Evolutionary conservation across 2,329 filamentous ascomycete genomes (phyloP), one percentile per base, ranked within the genome.

Genomic region (Ceratocystis huliohia): DNA sequence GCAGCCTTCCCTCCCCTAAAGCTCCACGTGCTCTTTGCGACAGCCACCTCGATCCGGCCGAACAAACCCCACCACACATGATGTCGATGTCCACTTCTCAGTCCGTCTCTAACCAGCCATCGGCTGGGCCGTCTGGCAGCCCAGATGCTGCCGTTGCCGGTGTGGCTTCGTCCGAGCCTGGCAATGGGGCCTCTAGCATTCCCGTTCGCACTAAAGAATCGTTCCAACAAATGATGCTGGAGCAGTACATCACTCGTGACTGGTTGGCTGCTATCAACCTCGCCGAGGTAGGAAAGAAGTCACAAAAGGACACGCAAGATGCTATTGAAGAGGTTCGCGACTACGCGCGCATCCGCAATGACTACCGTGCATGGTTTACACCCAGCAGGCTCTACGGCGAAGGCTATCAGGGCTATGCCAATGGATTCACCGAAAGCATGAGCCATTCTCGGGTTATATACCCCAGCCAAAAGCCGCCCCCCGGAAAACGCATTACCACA

Each of bases 391-490:
- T 85, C 69, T 91, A 80, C 77, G 88, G 80, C 75, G 84, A 80
- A 71, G 94, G 94, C 65, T 99, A 96, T 74, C 86, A 84, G 73
- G 93, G 92, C 57, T 96, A 88, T 73, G 93, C 89, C 70, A 97
- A 97, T 78, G 88, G 88, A 69, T 81, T 85, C 71, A 96, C 93
- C 37, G 91, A 92, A 72, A 79, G 80, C 68, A 80, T 86, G 67
- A 81, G 81, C 61, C 86, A 84, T 63, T 82, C 87, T 57, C 82
- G 84, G 69, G 79, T 97, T 68, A 76, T 96, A 57, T 97, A 97
- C 77, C 92, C 92, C 25, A 78, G 80, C 48, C 84, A 89, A 71
- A 88, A 91, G 73, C 85, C 84, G 69, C 85, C 88, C 65, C 87
- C 88, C 0, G 92, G 91, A 46, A 88, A 88, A 71, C 85, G 89